Conservation (phyloP, 495 filamentous ascomycete species). For the Poronia punctata region DNA sequence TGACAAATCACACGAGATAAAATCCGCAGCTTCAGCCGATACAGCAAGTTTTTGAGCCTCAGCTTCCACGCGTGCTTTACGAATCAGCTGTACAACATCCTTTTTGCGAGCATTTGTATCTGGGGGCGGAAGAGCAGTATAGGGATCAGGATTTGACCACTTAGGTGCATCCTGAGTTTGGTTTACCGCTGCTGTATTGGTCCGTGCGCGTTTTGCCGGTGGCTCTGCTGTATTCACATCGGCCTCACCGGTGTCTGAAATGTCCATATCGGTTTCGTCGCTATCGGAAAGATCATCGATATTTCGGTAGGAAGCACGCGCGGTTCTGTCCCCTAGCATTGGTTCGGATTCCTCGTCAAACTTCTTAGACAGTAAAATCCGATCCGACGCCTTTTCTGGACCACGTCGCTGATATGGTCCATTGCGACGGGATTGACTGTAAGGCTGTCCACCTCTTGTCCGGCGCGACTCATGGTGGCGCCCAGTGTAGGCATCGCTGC, state of each 20-base stretch:
- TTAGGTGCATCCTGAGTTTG: constrained; percentile 45
- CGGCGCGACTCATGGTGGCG: constrained; percentile 14
- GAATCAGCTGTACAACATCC: constrained; percentile 79
- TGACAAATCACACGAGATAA: constrained; percentile 70
- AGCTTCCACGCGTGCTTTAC: constrained; percentile 64
- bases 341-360: constrained; percentile 26
- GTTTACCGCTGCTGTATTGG: constrained; percentile 24
- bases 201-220: constrained; percentile 40
- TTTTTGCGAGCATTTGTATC: constrained; percentile 56
- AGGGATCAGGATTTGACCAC: constrained; percentile 94
- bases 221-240: constrained; percentile 43
- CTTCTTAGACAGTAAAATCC: constrained; percentile 31
- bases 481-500: constrained; percentile 2
- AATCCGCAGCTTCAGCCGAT: constrained; percentile 58
- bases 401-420: constrained; percentile 2
- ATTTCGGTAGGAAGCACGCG: constrained; percentile 36
- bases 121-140: constrained; percentile 71
- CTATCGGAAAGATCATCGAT: constrained; percentile 62
- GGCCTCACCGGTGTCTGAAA: constrained; percentile 42
- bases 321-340: constrained; percentile 29
- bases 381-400: constrained; percentile 25
- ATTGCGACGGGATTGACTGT: constrained; percentile 12
- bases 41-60: constrained; percentile 46
- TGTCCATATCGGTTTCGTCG: constrained; percentile 67
- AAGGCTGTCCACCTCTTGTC: constrained; percentile 11